Evolutionary conservation across 306 rosid genomes (phyloP), one percentile per base, ranked within the genome.

Genomic region (Chamaecrista fasciculata): DNA sequence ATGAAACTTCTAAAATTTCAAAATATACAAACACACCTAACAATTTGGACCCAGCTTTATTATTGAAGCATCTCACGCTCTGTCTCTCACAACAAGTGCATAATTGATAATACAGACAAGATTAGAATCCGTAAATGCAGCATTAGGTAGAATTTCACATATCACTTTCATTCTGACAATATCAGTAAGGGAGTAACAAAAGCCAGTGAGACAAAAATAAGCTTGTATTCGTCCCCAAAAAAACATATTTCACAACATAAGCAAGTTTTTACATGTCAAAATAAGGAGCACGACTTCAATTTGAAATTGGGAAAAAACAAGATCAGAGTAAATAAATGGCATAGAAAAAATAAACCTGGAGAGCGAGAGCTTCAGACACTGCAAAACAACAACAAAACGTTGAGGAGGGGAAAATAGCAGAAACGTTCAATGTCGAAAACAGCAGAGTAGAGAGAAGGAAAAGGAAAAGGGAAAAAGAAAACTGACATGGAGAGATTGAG

Each of bases 181-280:
- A 33, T 59, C 46, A 37, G 24, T 19, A 19, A 21, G 31, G 48
- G 43, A 37, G 18, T 24, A 37, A 20, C 67, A 39, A 6, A 19
- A 12, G n/a, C 67, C 67, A 2, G 33, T 40, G 23, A 33, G 29
- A 70, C 49, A 63, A 37, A 28, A 57, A 23, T 61, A 1, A 33
- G 36, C 26, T 29, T 3, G 69, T 29, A 37, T 47, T 15, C 23
- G n/a, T 24, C 23, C 55, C 36, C 4, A 36, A 19, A 51, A 29
- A 43, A 73, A n/a, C n/a, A n/a, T n/a, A 55, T 67, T 53, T 57
- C 59, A 36, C 76, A 64, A 57, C 73, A n/a, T n/a, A n/a, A n/a
- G n/a, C n/a, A 64, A 42, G 71, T 77, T 78, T 78, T 44, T 80
- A 68, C 67, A 75, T 36, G 51, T 36, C 80, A 72, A 75, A 75